Percentiles rank a stretch among this genome's conserved stretches.
Conservation (phyloP, 2,329 filamentous ascomycete genomes). For the Penicillium nordicum region DNA sequence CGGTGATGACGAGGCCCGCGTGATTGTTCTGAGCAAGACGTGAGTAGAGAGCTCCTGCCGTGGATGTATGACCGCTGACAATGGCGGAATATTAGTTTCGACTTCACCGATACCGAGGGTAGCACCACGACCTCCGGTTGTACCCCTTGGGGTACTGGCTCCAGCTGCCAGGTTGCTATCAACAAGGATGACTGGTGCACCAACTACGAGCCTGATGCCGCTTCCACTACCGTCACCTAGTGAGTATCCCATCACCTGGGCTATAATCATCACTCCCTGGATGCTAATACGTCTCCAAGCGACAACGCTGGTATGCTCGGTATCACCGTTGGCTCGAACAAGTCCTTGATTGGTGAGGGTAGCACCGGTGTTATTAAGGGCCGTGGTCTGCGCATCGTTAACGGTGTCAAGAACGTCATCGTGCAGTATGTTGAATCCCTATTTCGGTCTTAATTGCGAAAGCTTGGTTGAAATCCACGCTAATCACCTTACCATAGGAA, state of each 20-base stretch:
- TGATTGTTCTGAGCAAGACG: slow-evolving; percentile 10
- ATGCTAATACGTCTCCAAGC: not conserved
- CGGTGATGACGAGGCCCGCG: slow-evolving; percentile 4
- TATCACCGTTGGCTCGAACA: slow-evolving; percentile 10
- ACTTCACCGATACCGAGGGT: slow-evolving; percentile 8
- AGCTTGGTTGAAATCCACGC: not conserved
- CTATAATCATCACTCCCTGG: too few species aligned
- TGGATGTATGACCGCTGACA: not conserved
- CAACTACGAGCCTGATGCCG: slow-evolving; percentile 3
- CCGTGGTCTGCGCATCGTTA: slow-evolving; percentile 6
- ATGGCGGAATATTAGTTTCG: not conserved
- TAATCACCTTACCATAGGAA: not conserved
- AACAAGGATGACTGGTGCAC: slow-evolving; percentile 10
- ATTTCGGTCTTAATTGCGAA: not conserved
- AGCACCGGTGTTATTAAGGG: slow-evolving; percentile 6
- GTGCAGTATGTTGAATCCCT: not conserved
- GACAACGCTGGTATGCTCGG: slow-evolving; percentile 7
- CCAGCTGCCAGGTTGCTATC: slow-evolving; percentile 8
- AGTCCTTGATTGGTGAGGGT: slow-evolving; percentile 8
- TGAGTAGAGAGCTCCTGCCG: not conserved
- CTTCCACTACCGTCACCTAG: slow-evolving; percentile 6
- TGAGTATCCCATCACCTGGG: not conserved
- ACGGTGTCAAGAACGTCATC: slow-evolving; percentile 8
- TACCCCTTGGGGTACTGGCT: slow-evolving; percentile 5
- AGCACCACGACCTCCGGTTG: slow-evolving; percentile 1